phyloP scores from a whole-genome alignment of 352 stramenopile species.

The Phytophthora capsici region DNA sequence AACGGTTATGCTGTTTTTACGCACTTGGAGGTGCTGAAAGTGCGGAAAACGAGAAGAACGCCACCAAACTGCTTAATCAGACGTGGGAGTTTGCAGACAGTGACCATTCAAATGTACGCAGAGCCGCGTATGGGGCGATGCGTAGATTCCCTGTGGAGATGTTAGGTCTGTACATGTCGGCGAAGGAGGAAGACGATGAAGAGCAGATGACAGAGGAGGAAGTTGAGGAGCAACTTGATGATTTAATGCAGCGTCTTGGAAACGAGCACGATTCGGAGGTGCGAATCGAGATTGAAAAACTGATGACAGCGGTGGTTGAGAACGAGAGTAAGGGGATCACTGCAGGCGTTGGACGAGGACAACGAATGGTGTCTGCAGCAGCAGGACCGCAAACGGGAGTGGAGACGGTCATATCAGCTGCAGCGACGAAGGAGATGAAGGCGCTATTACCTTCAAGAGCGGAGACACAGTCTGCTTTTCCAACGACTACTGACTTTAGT shows the following conservation, averaged over 20 bases:
- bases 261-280: conserved; percentile 45
- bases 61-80: conserved; percentile 50
- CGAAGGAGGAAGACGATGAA: conserved; percentile 28
- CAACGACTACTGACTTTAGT: conserved; percentile 30
- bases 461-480: conserved; percentile 33
- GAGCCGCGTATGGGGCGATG: conserved; percentile 49
- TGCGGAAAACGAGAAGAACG: conserved; percentile 49
- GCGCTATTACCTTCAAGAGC: conserved; percentile 43
- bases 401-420: conserved; percentile 45
- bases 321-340: conserved; percentile 47
- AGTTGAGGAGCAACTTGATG: conserved; percentile 53
- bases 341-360: conserved; percentile 43
- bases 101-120: conserved; percentile 44
- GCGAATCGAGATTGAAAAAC: conserved; percentile 43
- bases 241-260: conserved; percentile 47
- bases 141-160: conserved; percentile 51
- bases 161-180: conserved; percentile 46
- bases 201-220: conserved; percentile 50
- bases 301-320: conserved; percentile 50
- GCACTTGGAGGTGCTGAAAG: conserved; percentile 45
- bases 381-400: conserved; percentile 23
- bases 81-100: conserved; percentile 58
- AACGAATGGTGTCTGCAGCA: conserved; percentile 41
- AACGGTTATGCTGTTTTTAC: conserved; percentile 67
- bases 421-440: conserved; percentile 65